Percentiles rank a stretch among this genome's conserved stretches.
These are phyloP conservation scores for Aspergillus caelatus DNA, from an alignment of 2,329 filamentous ascomycete genomes.

Conservation along the genomic window DNA sequence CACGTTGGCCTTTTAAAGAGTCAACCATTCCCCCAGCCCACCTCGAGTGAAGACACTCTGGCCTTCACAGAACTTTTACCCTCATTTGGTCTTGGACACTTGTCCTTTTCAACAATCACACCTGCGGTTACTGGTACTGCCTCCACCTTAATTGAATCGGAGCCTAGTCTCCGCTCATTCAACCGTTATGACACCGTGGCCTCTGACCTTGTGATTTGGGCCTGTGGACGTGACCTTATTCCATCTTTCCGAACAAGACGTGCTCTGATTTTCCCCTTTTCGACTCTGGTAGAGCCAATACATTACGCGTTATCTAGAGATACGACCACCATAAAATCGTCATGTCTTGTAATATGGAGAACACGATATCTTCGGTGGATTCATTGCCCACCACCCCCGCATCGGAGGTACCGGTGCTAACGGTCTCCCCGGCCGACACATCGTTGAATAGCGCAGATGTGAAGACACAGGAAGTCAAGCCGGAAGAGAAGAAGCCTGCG, in stretches of 20 bases:
- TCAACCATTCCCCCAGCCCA: slow-evolving; percentile 19
- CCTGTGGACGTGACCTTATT: slow-evolving; percentile 11
- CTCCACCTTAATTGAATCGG: slow-evolving; percentile 21
- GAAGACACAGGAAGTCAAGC: slow-evolving; percentile 26
- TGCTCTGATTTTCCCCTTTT: neutral
- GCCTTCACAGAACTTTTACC: slow-evolving; percentile 11
- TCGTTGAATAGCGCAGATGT: slow-evolving; percentile 35
- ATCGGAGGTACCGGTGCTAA: slow-evolving; percentile 39
- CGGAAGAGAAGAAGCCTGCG: slow-evolving; percentile 68
- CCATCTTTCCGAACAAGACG: slow-evolving; percentile 2
- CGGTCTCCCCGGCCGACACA: slow-evolving; percentile 46
- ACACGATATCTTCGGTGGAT: slow-evolving; percentile 35
- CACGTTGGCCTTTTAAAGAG: slow-evolving; percentile 48
- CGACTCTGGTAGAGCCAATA: neutral
- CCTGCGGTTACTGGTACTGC: slow-evolving; percentile 15
- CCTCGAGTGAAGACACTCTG: slow-evolving; percentile 8
- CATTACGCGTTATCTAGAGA: too few relatives aligned
- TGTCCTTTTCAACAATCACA: slow-evolving; percentile 32
- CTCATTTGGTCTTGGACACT: slow-evolving; percentile 30
- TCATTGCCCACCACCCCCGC: slow-evolving; percentile 35
- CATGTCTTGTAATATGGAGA: slow-evolving; percentile 32
- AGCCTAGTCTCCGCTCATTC: slow-evolving; percentile 28
- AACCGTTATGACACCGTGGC: slow-evolving; percentile 43
- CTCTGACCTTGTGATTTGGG: slow-evolving; percentile 22
- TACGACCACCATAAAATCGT: slow-evolving; percentile 1